Evolutionary conservation across 192 early-diverging fungal species (phyloP), one percentile per base, ranked within the genome.

Genomic region (Backusella psychrophila): DNA sequence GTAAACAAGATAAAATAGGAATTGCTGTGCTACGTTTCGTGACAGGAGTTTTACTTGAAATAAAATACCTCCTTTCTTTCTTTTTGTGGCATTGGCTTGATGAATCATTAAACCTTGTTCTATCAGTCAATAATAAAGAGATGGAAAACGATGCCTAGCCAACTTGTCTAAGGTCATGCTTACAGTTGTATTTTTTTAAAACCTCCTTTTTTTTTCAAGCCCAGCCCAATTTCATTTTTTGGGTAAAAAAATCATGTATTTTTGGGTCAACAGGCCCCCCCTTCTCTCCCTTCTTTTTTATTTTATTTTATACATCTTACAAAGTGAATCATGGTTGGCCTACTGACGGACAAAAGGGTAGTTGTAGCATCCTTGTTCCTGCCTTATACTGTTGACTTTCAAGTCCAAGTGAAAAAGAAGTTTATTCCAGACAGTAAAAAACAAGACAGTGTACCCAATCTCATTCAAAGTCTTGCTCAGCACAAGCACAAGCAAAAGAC

Each of bases 331-430:
- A 42, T 35, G 42, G 67, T 71, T 42, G 26, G 66, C 8, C 23
- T 36, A n/a, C 65, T 79, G 39, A 79, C 78, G 5, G 67, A 79
- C 19, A 79, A 86, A 42, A 83, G 90, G 66, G 87, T 93, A 7
- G 82, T 94, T 15, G 89, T 93, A n/a, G 92, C 90, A 11, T 87
- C 92, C 9, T 82, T 95, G 8, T 92, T 92, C 77, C 85, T 93
- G 46, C 94, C 94, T 6, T 87, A 89, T 52, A 93, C 94, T 36
- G 87, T 91, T 78, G 89, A 88, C 78, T 89, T 92, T 68, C 80
- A 87, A 26, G 74, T 87, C 9, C 33, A 73, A 35, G 81, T 84
- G 23, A 83, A 84, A 17, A 87, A 84, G 81, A 78, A 29, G 35
- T 63, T 63, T 63, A 63, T 63, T 21, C 56, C 56, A 63, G 56